phyloP scores from a whole-genome alignment of 306 rosid species.

The Sicyos edulis region DNA sequence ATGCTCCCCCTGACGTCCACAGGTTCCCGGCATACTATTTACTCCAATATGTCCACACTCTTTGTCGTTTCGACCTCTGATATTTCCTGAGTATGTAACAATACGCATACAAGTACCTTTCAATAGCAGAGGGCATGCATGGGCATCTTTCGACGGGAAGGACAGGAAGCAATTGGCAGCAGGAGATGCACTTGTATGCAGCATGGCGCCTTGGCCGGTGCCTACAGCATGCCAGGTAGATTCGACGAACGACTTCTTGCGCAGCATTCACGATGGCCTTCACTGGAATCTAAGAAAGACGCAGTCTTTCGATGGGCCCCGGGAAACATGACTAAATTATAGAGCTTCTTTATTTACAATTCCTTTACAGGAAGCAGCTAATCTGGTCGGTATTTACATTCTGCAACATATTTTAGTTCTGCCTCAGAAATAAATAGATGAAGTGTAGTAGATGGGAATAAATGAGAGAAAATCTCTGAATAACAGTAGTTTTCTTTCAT shows the following conservation, averaged over 20 bases:
- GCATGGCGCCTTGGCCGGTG: slow-evolving; percentile 99
- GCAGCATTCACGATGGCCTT: slow-evolving; percentile 86
- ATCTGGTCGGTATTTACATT: neutral
- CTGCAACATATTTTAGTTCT: neutral
- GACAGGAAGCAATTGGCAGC: slow-evolving; percentile 73
- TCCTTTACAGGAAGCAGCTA: neutral
- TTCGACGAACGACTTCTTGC: slow-evolving; percentile 80
- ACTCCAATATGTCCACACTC: slow-evolving; percentile 96
- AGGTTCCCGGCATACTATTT: slow-evolving; percentile 95
- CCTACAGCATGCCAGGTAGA: slow-evolving; percentile 84
- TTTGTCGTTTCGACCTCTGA: slow-evolving; percentile 78
- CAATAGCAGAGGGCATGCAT: slow-evolving; percentile 85
- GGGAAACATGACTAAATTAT: slow-evolving; percentile 31
- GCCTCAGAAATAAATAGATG: slow-evolving; percentile 1
- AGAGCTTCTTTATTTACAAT: neutral
- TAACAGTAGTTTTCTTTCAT: slow-evolving; percentile 11
- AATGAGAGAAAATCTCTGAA: neutral
- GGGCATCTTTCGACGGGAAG: slow-evolving; percentile 97
- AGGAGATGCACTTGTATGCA: slow-evolving; percentile 91
- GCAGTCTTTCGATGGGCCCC: slow-evolving; percentile 77
- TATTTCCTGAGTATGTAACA: slow-evolving; percentile 83
- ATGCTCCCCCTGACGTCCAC: slow-evolving; percentile 3
- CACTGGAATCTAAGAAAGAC: slow-evolving; percentile 91
- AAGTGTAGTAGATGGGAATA: neutral
- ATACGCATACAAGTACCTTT: slow-evolving; percentile 78